These are phyloP conservation scores for Udeniomyces megalosporus DNA, from an alignment of 768 basidiomycete genomes.

Conservation along the genomic window DNA sequence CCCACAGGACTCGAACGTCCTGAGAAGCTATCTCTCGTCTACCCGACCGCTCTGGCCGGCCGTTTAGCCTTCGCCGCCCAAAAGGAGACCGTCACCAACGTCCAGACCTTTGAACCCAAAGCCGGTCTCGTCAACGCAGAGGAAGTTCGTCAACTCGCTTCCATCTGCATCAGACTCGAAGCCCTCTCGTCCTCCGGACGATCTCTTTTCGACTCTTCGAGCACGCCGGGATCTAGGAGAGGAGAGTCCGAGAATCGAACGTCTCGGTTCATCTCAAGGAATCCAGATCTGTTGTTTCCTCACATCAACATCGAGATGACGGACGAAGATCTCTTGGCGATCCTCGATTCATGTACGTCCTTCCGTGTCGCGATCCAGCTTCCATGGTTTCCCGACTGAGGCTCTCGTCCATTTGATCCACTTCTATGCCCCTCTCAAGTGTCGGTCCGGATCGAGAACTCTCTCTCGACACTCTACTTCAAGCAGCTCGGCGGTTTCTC, in stretches of 20 bases:
- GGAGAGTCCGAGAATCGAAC: slow-evolving; percentile 5
- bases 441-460: slow-evolving; percentile 59
- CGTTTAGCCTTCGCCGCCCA: slow-evolving; percentile 40
- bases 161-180: slow-evolving; percentile 63
- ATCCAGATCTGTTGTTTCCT: slow-evolving; percentile 51
- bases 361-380: background rate
- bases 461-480: slow-evolving; percentile 33
- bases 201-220: background rate
- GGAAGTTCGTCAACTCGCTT: slow-evolving; percentile 56
- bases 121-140: slow-evolving; percentile 33
- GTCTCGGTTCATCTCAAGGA: slow-evolving; percentile 18
- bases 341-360: slow-evolving; percentile 47
- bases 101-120: slow-evolving; percentile 24
- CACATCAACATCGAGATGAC: slow-evolving; percentile 49
- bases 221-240: background rate
- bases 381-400: background rate
- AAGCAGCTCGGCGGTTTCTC: slow-evolving; percentile 28
- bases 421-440: slow-evolving; percentile 26
- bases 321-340: slow-evolving; percentile 52
- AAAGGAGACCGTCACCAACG: slow-evolving; percentile 12
- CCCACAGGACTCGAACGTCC: slow-evolving; percentile 31
- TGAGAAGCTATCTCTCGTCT: slow-evolving; percentile 70
- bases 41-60: slow-evolving; percentile 54
- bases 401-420: background rate
- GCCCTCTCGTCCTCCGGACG: slow-evolving; percentile 33